Conservation (phyloP, 768 basidiomycete genomes). For the Roridomyces roridus region DNA sequence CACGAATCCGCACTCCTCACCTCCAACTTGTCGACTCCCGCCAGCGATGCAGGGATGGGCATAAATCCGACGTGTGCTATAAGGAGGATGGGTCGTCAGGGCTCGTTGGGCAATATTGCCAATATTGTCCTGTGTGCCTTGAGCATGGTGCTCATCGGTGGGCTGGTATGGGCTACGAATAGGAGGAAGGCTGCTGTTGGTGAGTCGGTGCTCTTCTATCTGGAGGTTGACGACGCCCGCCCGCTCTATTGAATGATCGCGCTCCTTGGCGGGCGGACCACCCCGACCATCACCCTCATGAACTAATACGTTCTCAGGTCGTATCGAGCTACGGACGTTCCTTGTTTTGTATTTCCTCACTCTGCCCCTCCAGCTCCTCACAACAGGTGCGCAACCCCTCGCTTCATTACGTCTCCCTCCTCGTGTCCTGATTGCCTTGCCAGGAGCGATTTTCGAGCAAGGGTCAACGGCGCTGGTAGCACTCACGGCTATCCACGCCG, state of each 20-base stretch:
- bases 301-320: constrained; percentile 44
- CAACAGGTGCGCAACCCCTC: constrained; percentile 44
- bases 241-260: no score
- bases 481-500: constrained; percentile 81
- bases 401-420: not conserved
- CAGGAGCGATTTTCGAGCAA: constrained; percentile 77
- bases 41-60: constrained; percentile 73
- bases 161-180: constrained; percentile 62
- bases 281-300: no score
- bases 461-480: constrained; percentile 73
- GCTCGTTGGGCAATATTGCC: constrained; percentile 82
- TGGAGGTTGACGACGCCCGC: constrained; percentile 2
- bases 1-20: constrained; percentile 38
- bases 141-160: constrained; percentile 64
- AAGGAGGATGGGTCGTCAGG: constrained; percentile 58
- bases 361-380: constrained; percentile 80
- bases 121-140: constrained; percentile 85
- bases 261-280: no score
- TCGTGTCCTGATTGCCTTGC: constrained; percentile 3
- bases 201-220: constrained; percentile 35
- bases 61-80: constrained; percentile 85
- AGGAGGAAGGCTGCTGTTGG: constrained; percentile 90
- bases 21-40: constrained; percentile 50
- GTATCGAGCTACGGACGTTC: constrained; percentile 74
- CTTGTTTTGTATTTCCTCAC: constrained; percentile 72